A percentile compares a stretch with the other conserved stretches of the same genome.
phyloP scores from a whole-genome alignment of 805 yeast species.

The Candida insectalens region DNA sequence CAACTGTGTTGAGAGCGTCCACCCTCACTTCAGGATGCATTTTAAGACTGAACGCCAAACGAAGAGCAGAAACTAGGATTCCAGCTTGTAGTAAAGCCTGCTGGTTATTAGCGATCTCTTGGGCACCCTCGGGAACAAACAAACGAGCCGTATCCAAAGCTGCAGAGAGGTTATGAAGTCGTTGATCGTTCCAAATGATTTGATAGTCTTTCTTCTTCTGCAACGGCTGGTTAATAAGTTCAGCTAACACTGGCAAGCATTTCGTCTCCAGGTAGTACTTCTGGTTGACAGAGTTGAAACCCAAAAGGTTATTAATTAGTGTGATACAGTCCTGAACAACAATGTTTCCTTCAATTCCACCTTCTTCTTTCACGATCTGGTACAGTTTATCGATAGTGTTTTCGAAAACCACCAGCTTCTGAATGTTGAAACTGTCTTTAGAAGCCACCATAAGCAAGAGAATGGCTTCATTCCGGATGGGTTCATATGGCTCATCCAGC shows the following conservation, averaged over 20 bases:
- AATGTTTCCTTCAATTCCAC: conserved; percentile 80
- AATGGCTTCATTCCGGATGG: conserved; percentile 81
- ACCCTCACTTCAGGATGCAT: conserved; percentile 62
- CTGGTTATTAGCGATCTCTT: conserved; percentile 54
- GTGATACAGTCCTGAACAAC: conserved; percentile 88
- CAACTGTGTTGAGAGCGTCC: conserved; percentile 61
- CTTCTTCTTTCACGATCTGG: conserved; percentile 74
- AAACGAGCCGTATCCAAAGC: conserved; percentile 64
- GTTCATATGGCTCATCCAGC: conserved; percentile 63
- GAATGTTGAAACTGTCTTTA: conserved; percentile 75
- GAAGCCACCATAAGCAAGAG: conserved; percentile 76
- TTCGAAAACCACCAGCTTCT: conserved; percentile 89
- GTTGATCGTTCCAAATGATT: conserved; percentile 71
- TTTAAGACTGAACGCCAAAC: conserved; percentile 57
- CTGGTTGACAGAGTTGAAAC: conserved; percentile 85
- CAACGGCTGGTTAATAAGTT: conserved; percentile 53
- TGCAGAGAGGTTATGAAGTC: conserved; percentile 54
- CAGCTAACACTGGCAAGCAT: conserved; percentile 57
- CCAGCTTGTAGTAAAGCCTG: conserved; percentile 47
- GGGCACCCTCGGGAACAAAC: conserved; percentile 67
- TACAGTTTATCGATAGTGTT: conserved; percentile 80
- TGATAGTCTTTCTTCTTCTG: conserved; percentile 29
- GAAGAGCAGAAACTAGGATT: conserved; percentile 53
- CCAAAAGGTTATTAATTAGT: conserved; percentile 59
- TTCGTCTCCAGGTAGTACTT: conserved; percentile 80